Evolutionary conservation across 176 grass and related monocot species (phyloP).

Genomic region (Eragrostis nindensis): DNA sequence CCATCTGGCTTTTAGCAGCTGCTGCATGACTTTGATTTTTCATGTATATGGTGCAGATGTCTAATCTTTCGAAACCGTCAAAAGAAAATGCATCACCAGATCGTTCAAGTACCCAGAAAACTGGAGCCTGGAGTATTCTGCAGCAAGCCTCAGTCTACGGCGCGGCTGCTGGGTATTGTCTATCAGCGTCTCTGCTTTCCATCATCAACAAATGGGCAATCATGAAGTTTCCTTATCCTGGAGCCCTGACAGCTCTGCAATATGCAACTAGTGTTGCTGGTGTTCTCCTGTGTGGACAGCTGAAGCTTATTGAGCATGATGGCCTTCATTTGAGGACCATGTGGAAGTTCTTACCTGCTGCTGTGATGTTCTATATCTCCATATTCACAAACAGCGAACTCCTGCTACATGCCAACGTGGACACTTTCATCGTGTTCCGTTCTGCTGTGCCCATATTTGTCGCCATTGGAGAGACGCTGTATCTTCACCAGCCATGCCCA

Average conservation of each 20-base stretch:
- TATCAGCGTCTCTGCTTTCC: conserved; percentile 76
- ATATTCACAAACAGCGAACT: conserved; percentile 91
- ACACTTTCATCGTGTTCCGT: conserved; percentile 88
- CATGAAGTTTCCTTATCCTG: conserved; percentile 85
- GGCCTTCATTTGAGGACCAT: conserved; percentile 68
- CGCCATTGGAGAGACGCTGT: conserved; percentile 76
- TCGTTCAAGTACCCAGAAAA: conserved; percentile 47
- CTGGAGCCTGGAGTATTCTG: conserved; percentile 55
- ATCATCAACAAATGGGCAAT: conserved; percentile 94
- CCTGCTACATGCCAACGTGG: conserved; percentile 82
- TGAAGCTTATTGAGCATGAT: conserved; percentile 71
- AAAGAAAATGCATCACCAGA: conserved; percentile 43
- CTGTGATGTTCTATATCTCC: conserved; percentile 86
- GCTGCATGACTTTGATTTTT: neutral
- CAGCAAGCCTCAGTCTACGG: conserved; percentile 75
- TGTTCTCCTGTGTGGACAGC: conserved; percentile 69
- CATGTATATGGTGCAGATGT: conserved; percentile 50
- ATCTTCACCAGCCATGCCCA: conserved; percentile 81
- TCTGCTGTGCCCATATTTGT: conserved; percentile 83
- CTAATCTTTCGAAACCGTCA: conserved; percentile 41
- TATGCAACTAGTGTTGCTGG: conserved; percentile 78
- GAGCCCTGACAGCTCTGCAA: conserved; percentile 72
- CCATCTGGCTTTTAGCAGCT: conserved; percentile 15
- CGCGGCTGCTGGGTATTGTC: conserved; percentile 75
- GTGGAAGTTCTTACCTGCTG: conserved; percentile 93